phyloP scores from a whole-genome alignment of 2,329 filamentous ascomycete species.

The Elsinoe batatas region DNA sequence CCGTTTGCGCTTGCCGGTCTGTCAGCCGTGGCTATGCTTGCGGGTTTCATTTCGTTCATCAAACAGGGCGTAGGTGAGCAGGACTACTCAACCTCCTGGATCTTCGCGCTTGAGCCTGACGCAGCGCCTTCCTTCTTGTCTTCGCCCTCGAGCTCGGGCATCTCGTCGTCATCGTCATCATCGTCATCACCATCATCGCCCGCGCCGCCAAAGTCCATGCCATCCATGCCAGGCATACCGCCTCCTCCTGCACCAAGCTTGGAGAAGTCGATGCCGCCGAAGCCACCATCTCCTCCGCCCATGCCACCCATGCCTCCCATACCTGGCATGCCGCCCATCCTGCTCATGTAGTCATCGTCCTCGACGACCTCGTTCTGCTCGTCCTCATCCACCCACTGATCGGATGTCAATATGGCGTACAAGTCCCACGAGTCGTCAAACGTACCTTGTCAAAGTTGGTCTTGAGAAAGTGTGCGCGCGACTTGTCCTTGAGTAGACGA shows the following conservation, averaged over 20 bases:
- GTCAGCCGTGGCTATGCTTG: conserved; percentile 2
- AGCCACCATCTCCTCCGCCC: conserved; percentile 51
- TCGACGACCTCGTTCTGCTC: conserved; percentile 87
- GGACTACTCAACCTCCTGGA: conserved; percentile 10
- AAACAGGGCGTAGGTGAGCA: background rate
- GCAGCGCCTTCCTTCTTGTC: conserved; percentile 51
- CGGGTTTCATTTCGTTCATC: background rate
- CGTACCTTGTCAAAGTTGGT: conserved; percentile 93
- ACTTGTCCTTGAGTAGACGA: conserved; percentile 76
- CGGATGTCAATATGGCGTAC: conserved; percentile 15
- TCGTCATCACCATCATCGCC: conserved; percentile 31
- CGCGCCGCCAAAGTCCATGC: conserved; percentile 15
- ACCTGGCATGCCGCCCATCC: conserved; percentile 38
- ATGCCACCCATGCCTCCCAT: conserved; percentile 53
- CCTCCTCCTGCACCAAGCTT: conserved; percentile 54
- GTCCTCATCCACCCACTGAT: conserved; percentile 87
- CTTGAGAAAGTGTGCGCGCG: conserved; percentile 93
- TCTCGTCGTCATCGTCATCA: conserved; percentile 59
- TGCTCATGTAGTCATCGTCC: conserved; percentile 55
- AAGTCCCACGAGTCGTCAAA: background rate
- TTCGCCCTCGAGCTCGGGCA: conserved; percentile 47
- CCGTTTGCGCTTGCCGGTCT: background rate
- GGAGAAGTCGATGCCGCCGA: conserved; percentile 86
- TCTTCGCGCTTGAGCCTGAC: conserved; percentile 1
- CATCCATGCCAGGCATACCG: conserved; percentile 21